phyloP scores from a whole-genome alignment of 192 early-diverging fungal genomes.

The Coemansia sp. region DNA sequence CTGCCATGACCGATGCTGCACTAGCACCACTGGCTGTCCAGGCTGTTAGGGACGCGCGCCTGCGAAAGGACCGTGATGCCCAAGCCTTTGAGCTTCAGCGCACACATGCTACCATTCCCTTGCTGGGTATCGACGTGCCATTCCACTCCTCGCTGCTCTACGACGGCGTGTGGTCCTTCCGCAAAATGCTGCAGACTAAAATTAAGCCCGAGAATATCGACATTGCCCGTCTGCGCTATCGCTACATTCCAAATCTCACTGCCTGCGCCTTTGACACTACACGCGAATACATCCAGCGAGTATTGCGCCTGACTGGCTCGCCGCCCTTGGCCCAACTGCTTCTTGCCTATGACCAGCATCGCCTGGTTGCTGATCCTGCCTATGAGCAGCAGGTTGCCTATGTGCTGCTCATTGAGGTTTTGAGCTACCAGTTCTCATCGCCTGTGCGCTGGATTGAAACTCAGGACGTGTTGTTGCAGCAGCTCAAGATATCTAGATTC shows the following conservation, averaged over 20 bases:
- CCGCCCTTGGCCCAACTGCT: slow-evolving; percentile 76
- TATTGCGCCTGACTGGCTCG: slow-evolving; percentile 81
- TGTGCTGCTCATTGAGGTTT: slow-evolving; percentile 83
- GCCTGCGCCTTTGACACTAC: slow-evolving; percentile 82
- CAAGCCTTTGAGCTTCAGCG: slow-evolving; percentile 74
- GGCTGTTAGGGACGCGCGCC: slow-evolving; percentile 19
- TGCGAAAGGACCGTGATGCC: slow-evolving; percentile 64
- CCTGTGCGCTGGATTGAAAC: slow-evolving; percentile 98
- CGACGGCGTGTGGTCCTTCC: slow-evolving; percentile 91
- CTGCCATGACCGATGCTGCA: slow-evolving; percentile 71
- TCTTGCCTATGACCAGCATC: slow-evolving; percentile 76
- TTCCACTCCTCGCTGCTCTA: slow-evolving; percentile 95
- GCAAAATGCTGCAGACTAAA: slow-evolving; percentile 83
- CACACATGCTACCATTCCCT: slow-evolving; percentile 88
- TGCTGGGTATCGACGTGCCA: slow-evolving; percentile 92
- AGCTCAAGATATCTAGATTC: slow-evolving; percentile 81
- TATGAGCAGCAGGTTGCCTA: slow-evolving; percentile 87
- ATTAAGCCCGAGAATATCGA: slow-evolving; percentile 82
- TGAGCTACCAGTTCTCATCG: slow-evolving; percentile 94
- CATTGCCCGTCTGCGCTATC: slow-evolving; percentile 75
- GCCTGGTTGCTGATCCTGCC: slow-evolving; percentile 63
- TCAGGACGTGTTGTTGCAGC: slow-evolving; percentile 88
- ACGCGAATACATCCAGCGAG: slow-evolving; percentile 74
- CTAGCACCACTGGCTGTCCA: slow-evolving; percentile 76
- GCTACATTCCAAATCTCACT: slow-evolving; percentile 96